Conservation (phyloP, 2,329 filamentous ascomycete genomes). For the Cryphonectria radicalis region DNA sequence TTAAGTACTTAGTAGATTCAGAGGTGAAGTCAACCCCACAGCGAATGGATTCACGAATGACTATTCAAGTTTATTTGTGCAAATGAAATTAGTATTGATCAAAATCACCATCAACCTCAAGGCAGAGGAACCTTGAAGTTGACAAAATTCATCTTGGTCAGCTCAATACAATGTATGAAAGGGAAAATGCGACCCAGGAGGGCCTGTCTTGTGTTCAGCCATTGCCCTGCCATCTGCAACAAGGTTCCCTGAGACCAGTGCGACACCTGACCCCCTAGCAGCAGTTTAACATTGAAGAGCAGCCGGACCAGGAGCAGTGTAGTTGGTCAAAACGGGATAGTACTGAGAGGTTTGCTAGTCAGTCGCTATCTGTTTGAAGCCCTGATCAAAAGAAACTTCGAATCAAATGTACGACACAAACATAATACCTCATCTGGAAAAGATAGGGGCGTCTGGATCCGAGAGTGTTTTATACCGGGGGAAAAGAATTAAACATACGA, state of each 20-base stretch:
- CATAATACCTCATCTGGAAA: background rate
- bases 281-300: constrained; percentile 29
- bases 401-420: too few relatives aligned
- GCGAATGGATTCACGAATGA: background rate
- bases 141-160: background rate
- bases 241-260: background rate
- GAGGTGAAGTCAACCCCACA: background rate
- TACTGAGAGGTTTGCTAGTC: constrained; percentile 32
- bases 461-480: background rate
- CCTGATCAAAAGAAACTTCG: background rate
- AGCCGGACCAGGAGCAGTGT: constrained; percentile 35
- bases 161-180: background rate
- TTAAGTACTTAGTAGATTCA: background rate
- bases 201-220: background rate
- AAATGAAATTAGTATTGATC: too few relatives aligned
- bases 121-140: background rate
- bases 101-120: too few relatives aligned
- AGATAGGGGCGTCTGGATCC: background rate
- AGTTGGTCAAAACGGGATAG: constrained; percentile 44
- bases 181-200: background rate
- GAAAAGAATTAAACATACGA: constrained; percentile 27
- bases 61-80: too few relatives aligned
- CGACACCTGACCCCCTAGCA: background rate
- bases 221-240: background rate
- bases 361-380: background rate